Conservation (phyloP, 1,284 basidiomycete species). For the Acaromyces ingoldii region DNA sequence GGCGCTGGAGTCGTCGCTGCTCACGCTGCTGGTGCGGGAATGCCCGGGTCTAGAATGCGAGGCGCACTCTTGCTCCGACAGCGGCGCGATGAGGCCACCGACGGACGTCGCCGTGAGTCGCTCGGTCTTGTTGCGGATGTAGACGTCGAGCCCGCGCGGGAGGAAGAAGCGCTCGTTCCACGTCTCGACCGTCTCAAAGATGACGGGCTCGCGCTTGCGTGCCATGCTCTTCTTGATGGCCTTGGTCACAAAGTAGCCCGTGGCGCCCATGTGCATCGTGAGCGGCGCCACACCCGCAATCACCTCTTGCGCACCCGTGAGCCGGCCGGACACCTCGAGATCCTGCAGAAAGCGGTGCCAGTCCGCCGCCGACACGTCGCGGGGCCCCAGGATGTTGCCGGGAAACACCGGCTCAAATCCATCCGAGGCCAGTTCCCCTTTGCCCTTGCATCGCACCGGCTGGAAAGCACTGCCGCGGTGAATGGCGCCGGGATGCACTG, state of each 20-base stretch:
- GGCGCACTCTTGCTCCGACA: not conserved
- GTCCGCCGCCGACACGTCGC: constrained; percentile 17
- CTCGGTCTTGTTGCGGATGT: constrained; percentile 7
- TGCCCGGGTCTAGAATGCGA: not conserved
- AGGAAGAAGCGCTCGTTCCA: constrained; percentile 17
- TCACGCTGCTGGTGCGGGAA: constrained; percentile 1
- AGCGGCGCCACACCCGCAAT: constrained; percentile 13
- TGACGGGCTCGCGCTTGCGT: constrained; percentile 12
- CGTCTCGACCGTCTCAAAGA: constrained; percentile 14
- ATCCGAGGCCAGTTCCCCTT: constrained; percentile 12
- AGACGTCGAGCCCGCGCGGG: constrained; percentile 16
- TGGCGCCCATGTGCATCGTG: constrained; percentile 15
- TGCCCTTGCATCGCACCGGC: constrained; percentile 7
- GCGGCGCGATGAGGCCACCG: not conserved
- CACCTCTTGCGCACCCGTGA: constrained; percentile 11
- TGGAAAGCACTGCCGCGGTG: constrained; percentile 6
- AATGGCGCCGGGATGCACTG: not conserved
- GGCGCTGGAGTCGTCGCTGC: too few relatives aligned
- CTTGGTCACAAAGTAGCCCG: constrained; percentile 16
- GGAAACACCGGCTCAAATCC: constrained; percentile 18
- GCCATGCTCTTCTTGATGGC: constrained; percentile 18
- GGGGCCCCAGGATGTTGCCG: constrained; percentile 7
- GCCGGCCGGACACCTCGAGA: constrained; percentile 10
- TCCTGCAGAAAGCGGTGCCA: constrained; percentile 19
- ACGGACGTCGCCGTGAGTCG: constrained; percentile 13